A percentile compares a stretch with the other conserved stretches of the same genome.
Evolutionary conservation across 2,329 filamentous ascomycete genomes (phyloP).

Genomic region (Calonectria leucothoes): DNA sequence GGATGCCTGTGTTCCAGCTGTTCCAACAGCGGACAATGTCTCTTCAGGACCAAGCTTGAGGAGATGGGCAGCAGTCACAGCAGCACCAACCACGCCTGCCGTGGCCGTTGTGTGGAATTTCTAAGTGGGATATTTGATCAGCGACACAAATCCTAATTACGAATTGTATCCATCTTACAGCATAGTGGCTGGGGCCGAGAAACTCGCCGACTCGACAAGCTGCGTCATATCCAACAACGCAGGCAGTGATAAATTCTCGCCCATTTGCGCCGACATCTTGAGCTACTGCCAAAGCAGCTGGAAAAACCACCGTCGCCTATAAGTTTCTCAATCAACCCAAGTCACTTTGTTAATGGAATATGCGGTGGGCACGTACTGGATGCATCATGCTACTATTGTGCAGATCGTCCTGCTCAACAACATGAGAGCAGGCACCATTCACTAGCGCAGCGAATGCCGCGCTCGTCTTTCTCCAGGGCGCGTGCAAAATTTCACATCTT

Average conservation of each 20-base stretch:
- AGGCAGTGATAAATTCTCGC: not conserved
- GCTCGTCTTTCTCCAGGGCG: not conserved
- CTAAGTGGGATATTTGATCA: not conserved
- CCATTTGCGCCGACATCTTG: not conserved
- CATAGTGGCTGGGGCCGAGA: not conserved
- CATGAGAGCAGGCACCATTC: not conserved
- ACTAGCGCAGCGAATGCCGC: not conserved
- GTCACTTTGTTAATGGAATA: not conserved
- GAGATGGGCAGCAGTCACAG: not conserved
- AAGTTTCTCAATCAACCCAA: not conserved
- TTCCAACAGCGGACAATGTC: not conserved
- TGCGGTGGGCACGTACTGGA: not conserved
- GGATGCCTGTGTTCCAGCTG: not conserved
- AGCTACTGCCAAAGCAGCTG: not conserved
- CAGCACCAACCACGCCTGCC: not conserved
- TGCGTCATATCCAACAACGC: not conserved
- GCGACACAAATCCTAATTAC: not conserved
- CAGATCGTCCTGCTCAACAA: not conserved
- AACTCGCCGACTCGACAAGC: not conserved
- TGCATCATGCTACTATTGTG: not conserved
- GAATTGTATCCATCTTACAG: not conserved
- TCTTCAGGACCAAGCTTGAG: not conserved
- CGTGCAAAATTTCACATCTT: not conserved
- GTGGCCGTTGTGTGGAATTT: not conserved
- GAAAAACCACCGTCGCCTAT: not conserved